Evolutionary conservation across 2,329 filamentous ascomycete genomes (phyloP).

Genomic region (Podosphaera fusca): DNA sequence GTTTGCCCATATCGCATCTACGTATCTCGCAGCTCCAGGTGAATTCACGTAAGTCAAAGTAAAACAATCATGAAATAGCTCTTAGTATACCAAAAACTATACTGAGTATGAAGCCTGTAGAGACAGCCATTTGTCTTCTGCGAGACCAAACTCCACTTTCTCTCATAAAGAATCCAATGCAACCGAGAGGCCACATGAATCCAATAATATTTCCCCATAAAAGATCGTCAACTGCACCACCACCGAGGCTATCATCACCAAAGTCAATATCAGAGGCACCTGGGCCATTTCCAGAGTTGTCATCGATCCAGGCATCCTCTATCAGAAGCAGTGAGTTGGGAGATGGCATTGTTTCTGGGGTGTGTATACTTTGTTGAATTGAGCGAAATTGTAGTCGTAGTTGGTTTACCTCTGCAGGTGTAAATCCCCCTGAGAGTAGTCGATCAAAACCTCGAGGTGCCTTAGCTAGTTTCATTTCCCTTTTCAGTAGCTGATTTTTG

Average conservation of each 20-base stretch:
- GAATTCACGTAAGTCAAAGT: too few species aligned
- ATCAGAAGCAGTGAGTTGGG: slow-evolving; percentile 51
- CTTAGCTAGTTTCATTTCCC: slow-evolving; percentile 21
- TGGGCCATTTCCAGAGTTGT: slow-evolving; percentile 23
- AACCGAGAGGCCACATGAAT: slow-evolving; percentile 85
- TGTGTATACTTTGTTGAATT: slow-evolving; percentile 60
- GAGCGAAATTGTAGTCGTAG: slow-evolving; percentile 74
- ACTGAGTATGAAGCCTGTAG: slow-evolving; percentile 64
- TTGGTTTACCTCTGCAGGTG: slow-evolving; percentile 56
- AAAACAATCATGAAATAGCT: slow-evolving; percentile 9
- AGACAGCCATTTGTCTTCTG: slow-evolving; percentile 66
- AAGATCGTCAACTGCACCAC: slow-evolving; percentile 50
- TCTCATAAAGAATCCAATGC: slow-evolving; percentile 61
- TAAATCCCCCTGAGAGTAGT: slow-evolving; percentile 61
- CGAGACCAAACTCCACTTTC: slow-evolving; percentile 75
- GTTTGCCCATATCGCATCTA: neutral
- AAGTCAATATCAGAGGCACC: slow-evolving; percentile 18
- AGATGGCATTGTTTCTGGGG: slow-evolving; percentile 71
- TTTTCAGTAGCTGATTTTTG: slow-evolving; percentile 3
- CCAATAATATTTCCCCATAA: slow-evolving; percentile 74
- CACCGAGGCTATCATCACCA: slow-evolving; percentile 17
- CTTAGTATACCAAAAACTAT: slow-evolving; percentile 47
- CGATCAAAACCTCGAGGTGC: slow-evolving; percentile 71
- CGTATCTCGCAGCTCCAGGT: neutral
- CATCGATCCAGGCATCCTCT: slow-evolving; percentile 83